These are phyloP conservation scores for Fusarium odoratissimum DNA, from an alignment of 2,329 filamentous ascomycete genomes.

Conservation along the genomic window DNA sequence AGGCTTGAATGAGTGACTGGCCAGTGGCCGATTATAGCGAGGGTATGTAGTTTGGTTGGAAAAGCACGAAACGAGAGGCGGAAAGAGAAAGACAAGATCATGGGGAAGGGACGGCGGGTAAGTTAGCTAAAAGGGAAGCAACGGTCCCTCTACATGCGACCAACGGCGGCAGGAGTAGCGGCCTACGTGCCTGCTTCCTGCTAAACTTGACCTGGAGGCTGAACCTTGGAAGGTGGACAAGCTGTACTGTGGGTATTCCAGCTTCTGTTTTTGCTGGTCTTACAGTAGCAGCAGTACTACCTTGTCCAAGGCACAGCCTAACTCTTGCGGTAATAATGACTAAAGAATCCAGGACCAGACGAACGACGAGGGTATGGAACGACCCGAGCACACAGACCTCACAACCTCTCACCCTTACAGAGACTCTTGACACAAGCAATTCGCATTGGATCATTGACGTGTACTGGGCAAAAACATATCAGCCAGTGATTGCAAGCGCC, in stretches of 20 bases:
- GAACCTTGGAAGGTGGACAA: slow-evolving; percentile 22
- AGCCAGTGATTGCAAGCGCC: slow-evolving; percentile 46
- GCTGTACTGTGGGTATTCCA: slow-evolving; percentile 29
- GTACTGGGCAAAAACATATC: slow-evolving; percentile 32
- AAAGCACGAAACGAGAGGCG: slow-evolving; percentile 35
- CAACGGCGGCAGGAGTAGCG: slow-evolving; percentile 37
- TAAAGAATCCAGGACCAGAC: slow-evolving; percentile 15
- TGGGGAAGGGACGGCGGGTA: slow-evolving; percentile 43
- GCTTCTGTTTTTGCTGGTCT: slow-evolving; percentile 1
- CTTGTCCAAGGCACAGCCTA: slow-evolving; percentile 6
- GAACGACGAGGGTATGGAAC: slow-evolving; percentile 33
- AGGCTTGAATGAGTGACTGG: slow-evolving; percentile 44
- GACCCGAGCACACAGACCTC: slow-evolving; percentile 30
- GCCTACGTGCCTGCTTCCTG: slow-evolving; percentile 13
- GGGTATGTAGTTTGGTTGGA: slow-evolving; percentile 41
- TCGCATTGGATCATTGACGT: slow-evolving; percentile 33
- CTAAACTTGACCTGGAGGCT: slow-evolving; percentile 4
- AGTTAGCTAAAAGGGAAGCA: slow-evolving; percentile 39
- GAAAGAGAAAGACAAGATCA: slow-evolving; percentile 40
- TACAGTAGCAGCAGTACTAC: neutral
- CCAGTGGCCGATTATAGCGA: slow-evolving; percentile 45
- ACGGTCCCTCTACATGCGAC: slow-evolving; percentile 40
- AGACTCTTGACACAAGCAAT: slow-evolving; percentile 15
- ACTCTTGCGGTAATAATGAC: slow-evolving; percentile 17
- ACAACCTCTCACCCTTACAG: slow-evolving; percentile 34